A percentile compares a stretch with the other conserved stretches of the same genome.
phyloP scores from a whole-genome alignment of 805 yeast genomes.

The Blastobotrys muscicola region DNA sequence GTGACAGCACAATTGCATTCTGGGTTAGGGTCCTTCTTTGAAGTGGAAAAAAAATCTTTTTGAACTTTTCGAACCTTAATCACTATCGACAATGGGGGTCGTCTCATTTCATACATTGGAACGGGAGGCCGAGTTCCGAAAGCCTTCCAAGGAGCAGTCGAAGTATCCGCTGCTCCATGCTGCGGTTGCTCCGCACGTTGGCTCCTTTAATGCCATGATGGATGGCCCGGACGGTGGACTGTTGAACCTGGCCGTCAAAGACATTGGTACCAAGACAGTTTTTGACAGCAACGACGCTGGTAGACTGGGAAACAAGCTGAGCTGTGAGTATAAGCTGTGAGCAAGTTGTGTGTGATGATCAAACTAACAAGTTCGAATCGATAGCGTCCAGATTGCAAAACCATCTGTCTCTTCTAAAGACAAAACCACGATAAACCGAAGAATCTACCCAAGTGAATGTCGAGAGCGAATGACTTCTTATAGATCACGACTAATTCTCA shows the following conservation, averaged over 20 bases:
- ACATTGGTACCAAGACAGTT: constrained; percentile 76
- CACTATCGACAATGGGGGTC: constrained; percentile 4
- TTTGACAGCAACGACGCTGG: constrained; percentile 68
- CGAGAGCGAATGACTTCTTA: constrained; percentile 85
- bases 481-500: constrained; percentile 66
- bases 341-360: background rate
- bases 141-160: constrained; percentile 82
- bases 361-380: constrained; percentile 52
- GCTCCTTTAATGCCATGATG: constrained; percentile 90
- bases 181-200: constrained; percentile 92
- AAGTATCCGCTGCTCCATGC: constrained; percentile 75
- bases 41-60: too few relatives aligned
- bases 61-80: too few relatives aligned
- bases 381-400: constrained; percentile 75
- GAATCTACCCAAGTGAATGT: constrained; percentile 75
- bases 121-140: constrained; percentile 72
- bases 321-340: constrained; percentile 20
- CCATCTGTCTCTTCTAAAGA: constrained; percentile 72
- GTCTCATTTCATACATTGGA: constrained; percentile 75
- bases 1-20: too few relatives aligned
- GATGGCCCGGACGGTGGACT: constrained; percentile 72
- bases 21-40: too few relatives aligned
- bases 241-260: constrained; percentile 74
- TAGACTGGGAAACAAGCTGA: constrained; percentile 76
- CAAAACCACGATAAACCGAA: constrained; percentile 65